Conservation (phyloP, 768 basidiomycete species). For the Sistotremastrum niveocremeum region DNA sequence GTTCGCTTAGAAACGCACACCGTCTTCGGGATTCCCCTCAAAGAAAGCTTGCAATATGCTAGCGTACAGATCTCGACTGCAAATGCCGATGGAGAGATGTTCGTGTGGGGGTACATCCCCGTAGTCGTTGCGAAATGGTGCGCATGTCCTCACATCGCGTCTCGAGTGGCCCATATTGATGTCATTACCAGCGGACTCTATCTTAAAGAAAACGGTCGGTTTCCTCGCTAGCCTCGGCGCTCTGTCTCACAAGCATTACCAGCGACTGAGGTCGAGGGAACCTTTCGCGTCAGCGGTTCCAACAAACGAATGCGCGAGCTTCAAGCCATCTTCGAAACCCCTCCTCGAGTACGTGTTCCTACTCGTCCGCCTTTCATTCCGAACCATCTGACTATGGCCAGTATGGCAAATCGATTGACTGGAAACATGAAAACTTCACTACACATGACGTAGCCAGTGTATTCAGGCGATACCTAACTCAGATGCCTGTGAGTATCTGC, state of each 20-base stretch:
- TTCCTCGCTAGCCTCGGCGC: neutral
- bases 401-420: slow-evolving; percentile 92
- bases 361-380: neutral
- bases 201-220: slow-evolving; percentile 82
- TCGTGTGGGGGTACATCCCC: slow-evolving; percentile 90
- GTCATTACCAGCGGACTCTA: slow-evolving; percentile 56
- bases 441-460: slow-evolving; percentile 96
- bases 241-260: slow-evolving; percentile 11
- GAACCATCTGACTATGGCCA: slow-evolving; percentile 17
- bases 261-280: slow-evolving; percentile 86
- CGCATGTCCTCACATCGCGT: slow-evolving; percentile 15
- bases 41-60: slow-evolving; percentile 74
- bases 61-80: slow-evolving; percentile 90
- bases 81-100: slow-evolving; percentile 66
- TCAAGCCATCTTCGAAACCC: slow-evolving; percentile 79
- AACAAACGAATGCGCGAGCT: slow-evolving; percentile 92
- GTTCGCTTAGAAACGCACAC: slow-evolving; percentile 22
- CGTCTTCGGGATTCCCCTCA: slow-evolving; percentile 79
- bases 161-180: neutral
- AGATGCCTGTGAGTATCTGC: slow-evolving; percentile 71
- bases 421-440: slow-evolving; percentile 78
- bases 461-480: slow-evolving; percentile 87
- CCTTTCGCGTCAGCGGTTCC: slow-evolving; percentile 93
- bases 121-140: slow-evolving; percentile 97
- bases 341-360: slow-evolving; percentile 52